These are phyloP conservation scores for Naganishia randhawae DNA, from an alignment of 768 basidiomycete species.

Conservation along the genomic window DNA sequence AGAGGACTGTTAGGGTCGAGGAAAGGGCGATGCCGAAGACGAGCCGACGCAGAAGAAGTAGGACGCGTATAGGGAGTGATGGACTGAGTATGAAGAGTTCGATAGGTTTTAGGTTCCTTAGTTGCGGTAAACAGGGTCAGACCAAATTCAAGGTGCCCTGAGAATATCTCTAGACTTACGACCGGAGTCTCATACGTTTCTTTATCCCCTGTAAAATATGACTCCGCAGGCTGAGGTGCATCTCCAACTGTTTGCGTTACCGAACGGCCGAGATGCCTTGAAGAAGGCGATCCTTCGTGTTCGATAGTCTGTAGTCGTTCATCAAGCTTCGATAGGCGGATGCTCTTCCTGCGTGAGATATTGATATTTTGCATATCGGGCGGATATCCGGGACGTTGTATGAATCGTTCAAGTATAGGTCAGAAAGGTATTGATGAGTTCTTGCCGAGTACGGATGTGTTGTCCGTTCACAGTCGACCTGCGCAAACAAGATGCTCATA, in stretches of 20 bases:
- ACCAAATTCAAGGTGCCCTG: too few relatives aligned
- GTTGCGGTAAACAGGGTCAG: neutral
- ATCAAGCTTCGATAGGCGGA: conserved; percentile 13
- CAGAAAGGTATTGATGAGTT: too few relatives aligned
- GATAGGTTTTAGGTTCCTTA: conserved; percentile 11
- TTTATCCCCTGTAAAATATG: too few relatives aligned
- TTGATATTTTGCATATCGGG: conserved; percentile 5
- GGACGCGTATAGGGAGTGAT: conserved; percentile 7
- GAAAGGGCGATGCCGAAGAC: neutral
- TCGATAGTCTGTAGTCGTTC: neutral
- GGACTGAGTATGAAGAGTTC: neutral
- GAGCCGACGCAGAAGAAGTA: neutral
- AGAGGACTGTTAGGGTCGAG: conserved; percentile 13
- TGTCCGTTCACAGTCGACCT: too few relatives aligned
- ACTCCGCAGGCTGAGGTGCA: too few relatives aligned
- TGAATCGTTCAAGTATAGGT: too few relatives aligned
- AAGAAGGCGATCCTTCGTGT: conserved; percentile 9
- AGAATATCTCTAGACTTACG: conserved; percentile 4
- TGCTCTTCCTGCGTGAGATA: conserved; percentile 3
- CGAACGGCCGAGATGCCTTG: neutral
- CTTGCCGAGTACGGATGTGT: too few relatives aligned
- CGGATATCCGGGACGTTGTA: neutral
- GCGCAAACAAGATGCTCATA: too few relatives aligned
- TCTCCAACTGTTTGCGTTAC: too few relatives aligned
- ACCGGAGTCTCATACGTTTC: conserved; percentile 4